Conservation (phyloP, 2,329 filamentous ascomycete species). For the Colletotrichum graminicola region DNA sequence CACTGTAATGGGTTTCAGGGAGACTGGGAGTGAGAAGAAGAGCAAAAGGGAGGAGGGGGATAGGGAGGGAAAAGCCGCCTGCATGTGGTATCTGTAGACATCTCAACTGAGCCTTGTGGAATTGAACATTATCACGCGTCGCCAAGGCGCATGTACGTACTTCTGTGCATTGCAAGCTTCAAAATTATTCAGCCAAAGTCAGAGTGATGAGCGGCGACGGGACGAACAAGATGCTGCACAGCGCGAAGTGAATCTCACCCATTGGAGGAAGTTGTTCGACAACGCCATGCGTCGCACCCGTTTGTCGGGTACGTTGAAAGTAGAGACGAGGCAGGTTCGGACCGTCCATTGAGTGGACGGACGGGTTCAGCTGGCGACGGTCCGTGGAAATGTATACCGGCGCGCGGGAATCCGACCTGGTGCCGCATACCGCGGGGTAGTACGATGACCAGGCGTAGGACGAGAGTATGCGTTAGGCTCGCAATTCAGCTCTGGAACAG, state of each 20-base stretch:
- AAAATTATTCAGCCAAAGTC: constrained; percentile 1
- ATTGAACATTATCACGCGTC: background rate
- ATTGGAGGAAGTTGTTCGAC: background rate
- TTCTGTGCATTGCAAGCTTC: constrained; percentile 6
- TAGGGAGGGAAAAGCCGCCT: constrained; percentile 8
- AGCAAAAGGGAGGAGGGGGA: background rate
- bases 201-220: too few species aligned
- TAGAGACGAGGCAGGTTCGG: constrained; percentile 10
- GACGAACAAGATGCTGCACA: background rate
- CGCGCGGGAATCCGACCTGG: background rate
- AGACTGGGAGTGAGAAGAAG: background rate
- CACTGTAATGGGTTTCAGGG: constrained; percentile 13
- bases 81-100: constrained; percentile 30
- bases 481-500: constrained; percentile 3
- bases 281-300: background rate
- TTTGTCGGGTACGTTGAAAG: background rate
- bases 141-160: background rate
- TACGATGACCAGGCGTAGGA: background rate
- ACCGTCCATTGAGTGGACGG: background rate
- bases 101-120: constrained; percentile 27
- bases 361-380: constrained; percentile 12
- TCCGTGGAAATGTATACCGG: background rate
- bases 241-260: background rate
- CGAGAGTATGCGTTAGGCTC: background rate
- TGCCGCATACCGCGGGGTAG: background rate